These are phyloP conservation scores for Tricholoma saponaceum DNA, from an alignment of 768 basidiomycete species.

Conservation along the genomic window DNA sequence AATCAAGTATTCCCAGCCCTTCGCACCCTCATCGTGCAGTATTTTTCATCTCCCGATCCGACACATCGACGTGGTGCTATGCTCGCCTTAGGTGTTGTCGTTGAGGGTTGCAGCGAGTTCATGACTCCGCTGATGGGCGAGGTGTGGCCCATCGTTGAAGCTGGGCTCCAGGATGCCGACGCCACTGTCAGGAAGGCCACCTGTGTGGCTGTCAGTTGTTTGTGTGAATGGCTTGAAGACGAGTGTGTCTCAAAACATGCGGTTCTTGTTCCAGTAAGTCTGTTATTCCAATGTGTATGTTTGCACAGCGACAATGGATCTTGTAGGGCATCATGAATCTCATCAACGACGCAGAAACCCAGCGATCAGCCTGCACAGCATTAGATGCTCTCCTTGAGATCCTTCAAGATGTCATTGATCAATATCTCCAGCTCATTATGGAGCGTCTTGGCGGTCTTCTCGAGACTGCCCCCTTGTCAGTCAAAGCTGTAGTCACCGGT, in stretches of 20 bases:
- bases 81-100: constrained; percentile 91
- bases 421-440: constrained; percentile 94
- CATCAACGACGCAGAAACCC: constrained; percentile 82
- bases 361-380: constrained; percentile 92
- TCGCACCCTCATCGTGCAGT: constrained; percentile 74
- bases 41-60: constrained; percentile 79
- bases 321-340: constrained; percentile 83
- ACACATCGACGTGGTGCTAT: constrained; percentile 85
- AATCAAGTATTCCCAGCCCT: constrained; percentile 94
- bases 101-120: constrained; percentile 97
- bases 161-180: constrained; percentile 81
- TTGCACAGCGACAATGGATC: neutral
- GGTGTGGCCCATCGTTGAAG: constrained; percentile 93
- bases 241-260: constrained; percentile 83
- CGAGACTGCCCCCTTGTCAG: constrained; percentile 76
- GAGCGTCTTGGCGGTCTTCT: constrained; percentile 85
- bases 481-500: constrained; percentile 94
- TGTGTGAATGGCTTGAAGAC: constrained; percentile 97
- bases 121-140: constrained; percentile 90
- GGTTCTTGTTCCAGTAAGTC: constrained; percentile 77
- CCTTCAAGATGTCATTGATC: constrained; percentile 82
- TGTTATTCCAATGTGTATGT: neutral
- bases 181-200: constrained; percentile 88
- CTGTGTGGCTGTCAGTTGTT: constrained; percentile 92
- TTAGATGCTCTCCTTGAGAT: constrained; percentile 96